Conservation (phyloP, 2,329 filamentous ascomycete species). For the Apiospora koreana region DNA sequence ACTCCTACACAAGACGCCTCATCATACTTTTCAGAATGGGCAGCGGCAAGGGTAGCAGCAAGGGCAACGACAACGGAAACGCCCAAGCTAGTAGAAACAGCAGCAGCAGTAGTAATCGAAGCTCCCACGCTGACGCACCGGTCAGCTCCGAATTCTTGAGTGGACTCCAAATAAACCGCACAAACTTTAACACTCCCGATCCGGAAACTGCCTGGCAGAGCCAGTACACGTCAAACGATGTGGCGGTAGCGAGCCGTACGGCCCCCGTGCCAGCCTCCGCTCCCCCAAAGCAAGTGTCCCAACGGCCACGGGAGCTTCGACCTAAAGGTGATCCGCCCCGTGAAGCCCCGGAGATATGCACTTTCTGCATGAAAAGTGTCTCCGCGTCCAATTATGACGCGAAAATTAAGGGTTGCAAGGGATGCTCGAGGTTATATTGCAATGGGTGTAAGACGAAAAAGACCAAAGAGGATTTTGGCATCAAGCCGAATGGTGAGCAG, state of each 20-base stretch:
- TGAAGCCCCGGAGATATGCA: background rate
- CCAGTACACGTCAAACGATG: background rate
- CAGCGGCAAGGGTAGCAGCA: background rate
- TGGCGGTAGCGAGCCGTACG: too few species aligned
- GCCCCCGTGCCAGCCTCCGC: too few species aligned
- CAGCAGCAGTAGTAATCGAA: background rate
- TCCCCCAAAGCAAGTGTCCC: background rate
- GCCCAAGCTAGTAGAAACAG: background rate
- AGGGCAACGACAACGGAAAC: background rate
- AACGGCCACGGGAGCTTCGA: background rate
- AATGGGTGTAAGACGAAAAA: background rate
- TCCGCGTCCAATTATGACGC: background rate
- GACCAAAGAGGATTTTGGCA: background rate
- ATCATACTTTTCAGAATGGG: background rate
- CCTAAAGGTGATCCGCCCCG: background rate
- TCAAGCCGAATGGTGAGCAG: background rate
- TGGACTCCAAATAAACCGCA: background rate
- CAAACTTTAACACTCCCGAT: background rate
- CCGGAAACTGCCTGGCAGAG: background rate
- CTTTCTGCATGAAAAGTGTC: background rate
- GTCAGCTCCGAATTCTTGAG: background rate
- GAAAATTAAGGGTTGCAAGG: background rate
- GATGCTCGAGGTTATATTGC: background rate
- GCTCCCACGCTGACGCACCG: background rate
- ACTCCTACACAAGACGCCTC: background rate